These are phyloP conservation scores for Biancaea sappan DNA, from an alignment of 306 rosid genomes.

Conservation along the genomic window DNA sequence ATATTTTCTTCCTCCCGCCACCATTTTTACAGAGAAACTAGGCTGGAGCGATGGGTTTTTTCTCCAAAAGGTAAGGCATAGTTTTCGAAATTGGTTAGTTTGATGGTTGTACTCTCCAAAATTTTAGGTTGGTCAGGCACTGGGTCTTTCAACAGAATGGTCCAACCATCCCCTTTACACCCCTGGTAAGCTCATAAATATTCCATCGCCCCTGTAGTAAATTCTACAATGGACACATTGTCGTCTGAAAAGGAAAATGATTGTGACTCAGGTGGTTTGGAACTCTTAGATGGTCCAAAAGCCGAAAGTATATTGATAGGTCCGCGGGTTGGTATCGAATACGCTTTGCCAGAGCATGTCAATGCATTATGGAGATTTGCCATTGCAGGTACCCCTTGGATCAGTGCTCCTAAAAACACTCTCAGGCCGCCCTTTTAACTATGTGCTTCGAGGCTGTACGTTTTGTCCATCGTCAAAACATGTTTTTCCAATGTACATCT, in stretches of 20 bases:
- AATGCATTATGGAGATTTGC: constrained; percentile 93
- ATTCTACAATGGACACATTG: constrained; percentile 1
- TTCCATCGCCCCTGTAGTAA: not conserved
- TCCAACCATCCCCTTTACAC: constrained; percentile 79
- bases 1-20: not conserved
- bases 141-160: constrained; percentile 92
- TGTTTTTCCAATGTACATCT: not conserved
- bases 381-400: constrained; percentile 86
- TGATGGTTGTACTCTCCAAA: constrained; percentile 18
- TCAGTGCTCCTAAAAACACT: constrained; percentile 89
- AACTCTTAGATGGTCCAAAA: constrained; percentile 80
- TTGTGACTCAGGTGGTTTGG: constrained; percentile 72
- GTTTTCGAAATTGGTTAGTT: constrained; percentile 5
- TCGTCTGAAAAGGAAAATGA: constrained; percentile 24
- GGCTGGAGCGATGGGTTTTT: not conserved
- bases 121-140: constrained; percentile 85
- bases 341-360: constrained; percentile 80
- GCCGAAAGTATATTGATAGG: constrained; percentile 76
- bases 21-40: not conserved
- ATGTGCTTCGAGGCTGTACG: not conserved
- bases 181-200: constrained; percentile 62
- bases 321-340: constrained; percentile 88
- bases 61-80: not conserved
- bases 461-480: not conserved
- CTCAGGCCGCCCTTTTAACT: constrained; percentile 50